Conservation (phyloP, 1,139 yeast species). For the Kodamaea derodonti region DNA sequence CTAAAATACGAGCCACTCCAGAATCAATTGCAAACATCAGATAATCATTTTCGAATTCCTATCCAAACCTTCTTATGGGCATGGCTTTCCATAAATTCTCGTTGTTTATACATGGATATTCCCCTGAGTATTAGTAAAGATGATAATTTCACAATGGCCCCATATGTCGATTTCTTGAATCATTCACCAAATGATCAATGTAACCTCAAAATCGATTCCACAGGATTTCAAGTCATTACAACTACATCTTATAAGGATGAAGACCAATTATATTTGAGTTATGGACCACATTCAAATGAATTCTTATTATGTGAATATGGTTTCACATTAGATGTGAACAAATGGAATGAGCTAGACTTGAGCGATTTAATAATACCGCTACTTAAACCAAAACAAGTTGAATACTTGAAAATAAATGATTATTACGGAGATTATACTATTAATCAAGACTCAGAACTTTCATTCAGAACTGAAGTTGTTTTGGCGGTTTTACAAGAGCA, state of each 20-base stretch:
- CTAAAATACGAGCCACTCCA: conserved; percentile 7
- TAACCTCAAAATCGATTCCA: conserved; percentile 39
- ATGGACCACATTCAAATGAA: conserved; percentile 86
- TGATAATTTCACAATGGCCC: conserved; percentile 87
- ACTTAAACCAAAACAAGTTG: conserved; percentile 35
- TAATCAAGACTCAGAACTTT: conserved; percentile 44
- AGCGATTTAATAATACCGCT: conserved; percentile 36
- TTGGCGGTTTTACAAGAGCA: conserved; percentile 57
- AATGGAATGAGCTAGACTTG: conserved; percentile 71
- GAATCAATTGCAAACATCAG: conserved; percentile 3
- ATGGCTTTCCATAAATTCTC: conserved; percentile 86
- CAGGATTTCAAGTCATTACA: conserved; percentile 52
- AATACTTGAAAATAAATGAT: conserved; percentile 47
- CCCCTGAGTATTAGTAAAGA: conserved; percentile 45
- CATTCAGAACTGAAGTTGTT: conserved; percentile 76
- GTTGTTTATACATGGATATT: conserved; percentile 79
- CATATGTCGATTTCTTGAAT: conserved; percentile 84
- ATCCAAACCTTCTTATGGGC: conserved; percentile 50
- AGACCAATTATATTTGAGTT: conserved; percentile 68
- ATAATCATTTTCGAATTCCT: conserved; percentile 10
- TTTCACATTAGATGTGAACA: conserved; percentile 53
- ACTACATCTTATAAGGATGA: conserved; percentile 30
- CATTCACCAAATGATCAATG: conserved; percentile 62
- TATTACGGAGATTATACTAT: conserved; percentile 77
- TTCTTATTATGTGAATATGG: conserved; percentile 86